phyloP scores from a whole-genome alignment of 257 asterid genomes.

The Solanum etuberosum region DNA sequence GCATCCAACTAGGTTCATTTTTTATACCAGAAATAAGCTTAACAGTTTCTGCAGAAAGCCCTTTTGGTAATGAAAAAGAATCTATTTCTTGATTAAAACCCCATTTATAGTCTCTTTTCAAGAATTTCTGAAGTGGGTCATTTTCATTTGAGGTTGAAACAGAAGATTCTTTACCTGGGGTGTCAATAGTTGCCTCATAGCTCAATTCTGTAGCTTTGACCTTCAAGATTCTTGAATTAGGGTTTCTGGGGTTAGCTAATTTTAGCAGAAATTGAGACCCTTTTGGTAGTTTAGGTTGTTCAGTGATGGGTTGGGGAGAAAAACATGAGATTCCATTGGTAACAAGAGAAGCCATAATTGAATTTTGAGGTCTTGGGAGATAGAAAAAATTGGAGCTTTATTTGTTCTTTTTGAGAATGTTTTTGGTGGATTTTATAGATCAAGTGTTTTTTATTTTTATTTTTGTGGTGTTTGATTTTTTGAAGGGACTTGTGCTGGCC shows the following conservation, averaged over 20 bases:
- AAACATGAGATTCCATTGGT: conserved; percentile 57
- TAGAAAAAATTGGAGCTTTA: background rate
- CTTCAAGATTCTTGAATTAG: conserved; percentile 35
- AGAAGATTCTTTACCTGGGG: conserved; percentile 39
- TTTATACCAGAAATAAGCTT: conserved; percentile 67
- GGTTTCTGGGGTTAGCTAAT: conserved; percentile 23
- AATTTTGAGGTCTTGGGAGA: background rate
- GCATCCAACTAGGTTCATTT: conserved; percentile 83
- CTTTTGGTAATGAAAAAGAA: conserved; percentile 77
- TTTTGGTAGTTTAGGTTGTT: conserved; percentile 15
- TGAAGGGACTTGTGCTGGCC: conserved; percentile 31
- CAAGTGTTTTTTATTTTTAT: background rate
- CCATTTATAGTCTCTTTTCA: conserved; percentile 81
- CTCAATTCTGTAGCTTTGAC: conserved; percentile 26
- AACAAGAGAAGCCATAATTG: conserved; percentile 60
- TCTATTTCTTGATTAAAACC: conserved; percentile 81
- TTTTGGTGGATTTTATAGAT: background rate
- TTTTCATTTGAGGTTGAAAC: conserved; percentile 29
- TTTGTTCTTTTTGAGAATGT: background rate
- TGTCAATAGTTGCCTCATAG: conserved; percentile 36
- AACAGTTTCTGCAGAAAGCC: conserved; percentile 64
- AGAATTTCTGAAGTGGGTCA: conserved; percentile 57
- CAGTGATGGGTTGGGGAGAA: conserved; percentile 39
- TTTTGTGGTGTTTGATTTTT: conserved; percentile 16
- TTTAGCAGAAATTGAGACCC: conserved; percentile 12